These are phyloP conservation scores for Asclepias syriaca DNA, from an alignment of 257 asterid genomes.

Conservation along the genomic window DNA sequence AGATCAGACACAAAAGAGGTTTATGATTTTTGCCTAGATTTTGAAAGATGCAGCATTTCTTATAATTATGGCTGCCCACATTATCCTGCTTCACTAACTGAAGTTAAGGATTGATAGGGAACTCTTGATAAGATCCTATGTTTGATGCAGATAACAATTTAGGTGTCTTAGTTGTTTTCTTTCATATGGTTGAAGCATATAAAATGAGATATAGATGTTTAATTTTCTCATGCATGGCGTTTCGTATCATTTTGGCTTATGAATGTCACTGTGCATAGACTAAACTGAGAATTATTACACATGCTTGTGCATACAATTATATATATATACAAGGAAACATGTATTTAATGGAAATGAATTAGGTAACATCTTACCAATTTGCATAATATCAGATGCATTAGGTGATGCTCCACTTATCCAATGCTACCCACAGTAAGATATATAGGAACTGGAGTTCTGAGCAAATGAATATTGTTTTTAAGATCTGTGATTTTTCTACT, in stretches of 20 bases:
- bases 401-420: neutral
- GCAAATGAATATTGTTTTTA: neutral
- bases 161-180: neutral
- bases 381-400: neutral
- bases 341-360: neutral
- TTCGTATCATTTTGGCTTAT: neutral
- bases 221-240: neutral
- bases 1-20: conserved; percentile 77
- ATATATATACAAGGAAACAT: neutral
- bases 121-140: neutral
- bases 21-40: conserved; percentile 1
- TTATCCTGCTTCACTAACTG: neutral
- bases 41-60: neutral
- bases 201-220: neutral
- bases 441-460: neutral
- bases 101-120: too few relatives aligned
- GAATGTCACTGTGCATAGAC: neutral
- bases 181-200: neutral
- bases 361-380: neutral
- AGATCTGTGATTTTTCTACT: neutral
- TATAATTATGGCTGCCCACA: neutral
- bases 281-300: neutral
- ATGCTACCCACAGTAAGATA: neutral
- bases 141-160: neutral
- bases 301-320: neutral